Base-by-base conservation (phyloP, 2,329 filamentous ascomycete species). In the Tolypocladium album region DNA sequence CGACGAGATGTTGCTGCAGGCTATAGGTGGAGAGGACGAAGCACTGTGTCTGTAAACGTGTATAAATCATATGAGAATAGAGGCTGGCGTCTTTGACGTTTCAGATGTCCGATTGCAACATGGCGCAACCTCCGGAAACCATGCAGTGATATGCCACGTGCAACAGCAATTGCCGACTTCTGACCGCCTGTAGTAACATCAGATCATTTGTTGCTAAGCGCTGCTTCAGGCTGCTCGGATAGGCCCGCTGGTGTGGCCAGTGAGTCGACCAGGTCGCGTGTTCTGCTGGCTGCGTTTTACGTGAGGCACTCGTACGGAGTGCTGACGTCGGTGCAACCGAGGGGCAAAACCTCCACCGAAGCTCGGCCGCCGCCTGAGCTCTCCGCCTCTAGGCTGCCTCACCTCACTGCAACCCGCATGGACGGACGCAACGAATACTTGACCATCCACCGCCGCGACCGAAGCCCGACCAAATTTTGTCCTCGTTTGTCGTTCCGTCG, bases 31-130 rank as follows among this genome's bases (percentile, higher is more conserved):
- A 58, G 42, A 58, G 64, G 61, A 64, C 63, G 31, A 55, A 15
- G 31, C 50, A 8, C 20, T 64, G 63, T 67, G 64, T 64, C 65
- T 70, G 64, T 69, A 69, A 65, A 67, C 66, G 64, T 73, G 69
- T 73, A 72, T 66, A 68, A 71, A 68, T 66, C 65, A 67, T 63
- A 64, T 61, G 67, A 67, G 66, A 68, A 69, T 67, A 69, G 66
- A 71, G 65, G 61, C 63, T 62, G 65, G 42, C 56, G 42, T 47
- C 56, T 36, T 24, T 31, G 56, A 50, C 56, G 56, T n/a, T 45
- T 45, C 20, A 38, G 17, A 9, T 38, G 31, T 55, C 50, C 20
- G 9, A n/a, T 15, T 55, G 20, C 22, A 7, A 34, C 50, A 34
- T 52, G 17, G 8, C 31, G 50, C 31, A 55, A 13, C 31, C 31